These are phyloP conservation scores for Pyracantha coccinea DNA, from an alignment of 331 rosid species.

Conservation along the genomic window DNA sequence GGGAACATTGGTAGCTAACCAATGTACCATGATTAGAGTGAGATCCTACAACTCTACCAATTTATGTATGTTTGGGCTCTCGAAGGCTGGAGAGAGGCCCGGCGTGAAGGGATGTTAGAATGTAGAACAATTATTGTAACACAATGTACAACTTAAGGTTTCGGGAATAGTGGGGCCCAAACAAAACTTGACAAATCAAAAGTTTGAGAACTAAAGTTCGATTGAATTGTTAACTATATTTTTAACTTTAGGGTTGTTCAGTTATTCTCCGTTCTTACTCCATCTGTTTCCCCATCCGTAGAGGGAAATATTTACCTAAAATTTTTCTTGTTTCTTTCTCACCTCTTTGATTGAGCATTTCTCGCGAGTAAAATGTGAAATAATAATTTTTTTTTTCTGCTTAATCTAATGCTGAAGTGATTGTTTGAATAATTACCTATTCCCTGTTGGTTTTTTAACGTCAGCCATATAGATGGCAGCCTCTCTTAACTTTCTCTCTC, in stretches of 20 bases:
- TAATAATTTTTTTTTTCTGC: background rate
- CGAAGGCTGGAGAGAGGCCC: background rate
- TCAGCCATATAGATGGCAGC: slow-evolving; percentile 5
- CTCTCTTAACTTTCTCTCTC: slow-evolving; percentile 15
- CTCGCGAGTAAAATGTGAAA: background rate
- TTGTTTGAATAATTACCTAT: background rate
- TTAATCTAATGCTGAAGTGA: no score
- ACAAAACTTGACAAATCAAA: background rate
- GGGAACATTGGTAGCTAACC: background rate
- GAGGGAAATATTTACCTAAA: background rate
- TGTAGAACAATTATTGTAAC: background rate
- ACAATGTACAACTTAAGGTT: background rate
- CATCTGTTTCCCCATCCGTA: background rate
- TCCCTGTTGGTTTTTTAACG: background rate
- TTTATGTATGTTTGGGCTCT: background rate
- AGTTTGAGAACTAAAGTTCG: background rate
- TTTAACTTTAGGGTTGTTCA: background rate
- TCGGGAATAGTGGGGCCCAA: background rate
- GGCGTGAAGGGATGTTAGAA: background rate
- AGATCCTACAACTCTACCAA: background rate
- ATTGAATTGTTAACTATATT: background rate
- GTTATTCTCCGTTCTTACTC: background rate
- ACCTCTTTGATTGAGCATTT: background rate
- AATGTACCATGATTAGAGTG: background rate
- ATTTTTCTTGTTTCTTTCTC: background rate